These are phyloP conservation scores for Porcisia hertigi DNA, from an alignment of 208 protist genomes.

Conservation along the genomic window DNA sequence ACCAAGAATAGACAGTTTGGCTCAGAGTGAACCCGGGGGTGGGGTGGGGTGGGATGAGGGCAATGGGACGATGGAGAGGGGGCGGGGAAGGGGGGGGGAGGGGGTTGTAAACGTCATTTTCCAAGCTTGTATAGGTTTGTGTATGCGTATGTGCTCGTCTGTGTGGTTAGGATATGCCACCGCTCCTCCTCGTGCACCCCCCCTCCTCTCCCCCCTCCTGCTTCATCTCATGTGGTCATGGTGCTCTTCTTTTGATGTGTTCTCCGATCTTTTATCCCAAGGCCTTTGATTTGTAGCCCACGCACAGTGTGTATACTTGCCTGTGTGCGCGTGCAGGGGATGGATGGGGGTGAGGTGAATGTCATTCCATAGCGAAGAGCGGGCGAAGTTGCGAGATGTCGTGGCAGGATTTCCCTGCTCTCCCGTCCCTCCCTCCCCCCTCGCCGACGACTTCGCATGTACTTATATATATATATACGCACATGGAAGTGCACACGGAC, in stretches of 20 bases:
- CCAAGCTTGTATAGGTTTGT: conserved; percentile 1
- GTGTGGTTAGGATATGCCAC: not conserved
- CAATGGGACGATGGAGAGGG: not conserved
- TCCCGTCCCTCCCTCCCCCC: not conserved
- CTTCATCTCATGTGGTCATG: not conserved
- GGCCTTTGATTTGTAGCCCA: not conserved
- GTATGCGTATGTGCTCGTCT: not conserved
- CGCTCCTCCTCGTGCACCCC: not conserved
- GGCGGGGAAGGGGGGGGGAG: not conserved
- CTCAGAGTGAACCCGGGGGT: not conserved
- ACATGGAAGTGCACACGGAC: not conserved
- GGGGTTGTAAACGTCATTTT: not conserved
- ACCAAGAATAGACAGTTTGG: conserved; percentile 4
- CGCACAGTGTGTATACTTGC: not conserved
- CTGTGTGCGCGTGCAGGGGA: not conserved
- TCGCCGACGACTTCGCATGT: not conserved
- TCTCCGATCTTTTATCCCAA: not conserved
- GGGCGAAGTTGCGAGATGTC: not conserved
- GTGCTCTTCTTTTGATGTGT: not conserved
- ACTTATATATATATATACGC: no score
- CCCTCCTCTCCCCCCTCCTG: not conserved
- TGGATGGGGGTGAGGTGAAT: no score
- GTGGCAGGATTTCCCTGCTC: not conserved
- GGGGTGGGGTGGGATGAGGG: not conserved
- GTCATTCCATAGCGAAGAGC: not conserved